Base-by-base conservation (phyloP, 148 eudicot genomes). In the Fagopyrum esculentum region DNA sequence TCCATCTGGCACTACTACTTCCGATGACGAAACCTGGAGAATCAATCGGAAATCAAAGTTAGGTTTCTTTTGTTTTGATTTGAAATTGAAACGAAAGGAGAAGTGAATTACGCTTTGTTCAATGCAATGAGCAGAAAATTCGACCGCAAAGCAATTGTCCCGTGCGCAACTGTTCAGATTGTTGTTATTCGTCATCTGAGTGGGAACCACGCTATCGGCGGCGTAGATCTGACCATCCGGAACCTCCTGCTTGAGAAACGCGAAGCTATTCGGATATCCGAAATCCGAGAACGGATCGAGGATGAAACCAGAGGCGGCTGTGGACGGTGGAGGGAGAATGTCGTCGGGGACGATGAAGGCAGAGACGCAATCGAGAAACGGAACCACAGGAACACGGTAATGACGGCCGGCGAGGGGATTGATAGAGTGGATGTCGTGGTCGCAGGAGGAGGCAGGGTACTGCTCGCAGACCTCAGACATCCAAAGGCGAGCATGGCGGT, bases 391-490 rank as follows among this genome's bases (percentile, higher is more conserved):
- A n/a, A n/a, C n/a, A n/a, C n/a, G n/a, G n/a, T n/a, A n/a, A 74
- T 92, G 97, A 56, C 97, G 94, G 46, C 85, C 79, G 7, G 97
- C 84, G 7, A 89, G 80, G 3, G 91, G 97, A 64, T 89, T 91
- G 0, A 90, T n/a, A n/a, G n/a, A n/a, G n/a, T n/a, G n/a, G n/a
- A n/a, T 92, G 80, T 92, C 95, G 6, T 84, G 89, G 84, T 90
- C 97, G 45, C 97, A 92, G 1, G 88, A 48, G 56, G 76, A 77
- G 0, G 97, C 97, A 5, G 97, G 95, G 0, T 89, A 84, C 73
- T 88, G 91, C 78, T 90, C 97, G 52, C 97, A 92, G 0, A 92
- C 95, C 75, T 92, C 97, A 73, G 95, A 92, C 69, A 92, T 75
- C 91, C 88, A 87, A 35, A 92, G 89, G 19, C 92, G 89, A 68